A percentile compares a stretch with the other conserved stretches of the same genome.
Evolutionary conservation across 2,329 filamentous ascomycete genomes (phyloP).

Genomic region (Phialophora tarda): DNA sequence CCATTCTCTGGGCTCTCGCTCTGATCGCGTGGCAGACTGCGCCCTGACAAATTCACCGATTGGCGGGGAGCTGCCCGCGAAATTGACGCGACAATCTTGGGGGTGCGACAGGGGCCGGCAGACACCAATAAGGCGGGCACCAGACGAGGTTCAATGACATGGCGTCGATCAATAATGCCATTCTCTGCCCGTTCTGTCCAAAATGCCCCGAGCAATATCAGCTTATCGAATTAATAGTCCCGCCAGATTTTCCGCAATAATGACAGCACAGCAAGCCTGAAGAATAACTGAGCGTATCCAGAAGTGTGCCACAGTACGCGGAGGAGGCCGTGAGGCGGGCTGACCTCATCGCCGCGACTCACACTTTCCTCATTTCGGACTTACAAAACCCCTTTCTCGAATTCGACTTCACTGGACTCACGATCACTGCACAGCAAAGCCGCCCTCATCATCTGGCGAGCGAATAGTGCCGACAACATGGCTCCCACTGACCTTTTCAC

Average conservation of each 20-base stretch:
- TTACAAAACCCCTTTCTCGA: not conserved
- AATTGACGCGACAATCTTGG: slow-evolving; percentile 38
- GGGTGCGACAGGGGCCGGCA: slow-evolving; percentile 3
- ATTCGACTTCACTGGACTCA: slow-evolving; percentile 6
- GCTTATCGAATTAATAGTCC: slow-evolving; percentile 5
- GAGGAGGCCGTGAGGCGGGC: not conserved
- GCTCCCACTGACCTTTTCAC: slow-evolving; percentile 28
- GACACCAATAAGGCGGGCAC: not conserved
- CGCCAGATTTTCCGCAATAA: not conserved
- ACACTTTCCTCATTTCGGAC: not conserved
- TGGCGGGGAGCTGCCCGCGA: slow-evolving; percentile 31
- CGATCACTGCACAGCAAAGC: not conserved
- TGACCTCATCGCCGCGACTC: not conserved
- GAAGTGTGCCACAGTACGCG: not conserved
- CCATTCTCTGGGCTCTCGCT: slow-evolving; percentile 10
- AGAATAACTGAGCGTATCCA: not conserved
- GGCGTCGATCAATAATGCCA: slow-evolving; percentile 3
- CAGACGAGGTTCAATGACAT: not conserved
- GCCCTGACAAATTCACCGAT: slow-evolving; percentile 29
- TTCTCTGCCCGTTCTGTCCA: slow-evolving; percentile 2
- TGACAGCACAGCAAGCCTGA: not conserved
- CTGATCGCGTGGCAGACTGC: slow-evolving; percentile 32
- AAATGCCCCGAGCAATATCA: not conserved
- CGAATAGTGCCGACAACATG: slow-evolving; percentile 20
- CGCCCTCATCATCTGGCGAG: not conserved